phyloP scores from a whole-genome alignment of 345 rosid genomes.

The sweet orange (Citrus sinensis) region DVS_A1.0 CM039161.1:4669001-4669500 shows the following conservation, averaged over 20 bases:
- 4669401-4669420: slow-evolving; percentile 80
- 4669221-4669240: not conserved
- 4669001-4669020: not conserved
- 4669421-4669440: slow-evolving; percentile 82
- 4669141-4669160: not conserved
- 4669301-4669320: slow-evolving; percentile 58
- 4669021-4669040: not conserved
- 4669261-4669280: not conserved
- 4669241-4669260: slow-evolving; percentile 1
- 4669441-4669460: slow-evolving; percentile 90
- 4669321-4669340: slow-evolving; percentile 62
- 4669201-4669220: not conserved
- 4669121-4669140: not conserved
- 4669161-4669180: not conserved
- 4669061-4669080: not conserved
- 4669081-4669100: not conserved
- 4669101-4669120: not conserved
- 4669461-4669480: slow-evolving; percentile 83
- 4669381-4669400: slow-evolving; percentile 83
- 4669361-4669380: slow-evolving; percentile 89
- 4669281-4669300: not conserved
- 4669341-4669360: slow-evolving; percentile 82
- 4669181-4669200: not conserved
- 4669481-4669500: slow-evolving; percentile 16
- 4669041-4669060: not conserved